These are phyloP conservation scores for Skeletonema tropicum DNA, from an alignment of 108 stramenopile genomes.

Conservation along the genomic window DNA sequence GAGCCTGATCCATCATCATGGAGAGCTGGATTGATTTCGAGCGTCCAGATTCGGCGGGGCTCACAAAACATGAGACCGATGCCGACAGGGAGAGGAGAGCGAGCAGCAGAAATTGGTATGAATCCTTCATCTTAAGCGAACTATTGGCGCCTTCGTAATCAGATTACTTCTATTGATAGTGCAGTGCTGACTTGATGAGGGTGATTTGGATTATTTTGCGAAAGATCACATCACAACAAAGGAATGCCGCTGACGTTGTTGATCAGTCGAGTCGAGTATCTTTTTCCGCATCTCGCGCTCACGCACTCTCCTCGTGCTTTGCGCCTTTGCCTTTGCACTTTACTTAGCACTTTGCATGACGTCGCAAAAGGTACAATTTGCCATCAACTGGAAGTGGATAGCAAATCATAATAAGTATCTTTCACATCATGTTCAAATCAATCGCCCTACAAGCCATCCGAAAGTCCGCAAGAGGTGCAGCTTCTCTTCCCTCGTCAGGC, in stretches of 20 bases:
- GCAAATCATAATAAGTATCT: no score
- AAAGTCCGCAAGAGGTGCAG: not conserved
- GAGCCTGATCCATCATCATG: constrained; percentile 29
- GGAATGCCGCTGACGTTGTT: not conserved
- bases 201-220: no score
- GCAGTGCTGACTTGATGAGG: no score
- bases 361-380: no score
- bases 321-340: no score
- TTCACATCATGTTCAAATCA: not conserved
- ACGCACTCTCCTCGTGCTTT: no score
- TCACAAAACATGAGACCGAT: constrained; percentile 25
- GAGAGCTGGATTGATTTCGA: constrained; percentile 22
- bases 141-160: no score
- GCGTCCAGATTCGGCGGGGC: constrained; percentile 11
- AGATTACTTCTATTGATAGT: no score
- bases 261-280: not conserved
- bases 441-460: not conserved
- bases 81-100: constrained; percentile 13
- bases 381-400: no score
- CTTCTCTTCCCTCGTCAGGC: not conserved
- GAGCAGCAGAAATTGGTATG: constrained; percentile 6
- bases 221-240: constrained; percentile 2
- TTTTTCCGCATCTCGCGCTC: not conserved
- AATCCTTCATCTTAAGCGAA: constrained; percentile 8
- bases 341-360: no score